A percentile compares a stretch with the other conserved stretches of the same genome.
Evolutionary conservation across 1,139 yeast species (phyloP).

Genomic region (Kodamaea ohmeri): DNA sequence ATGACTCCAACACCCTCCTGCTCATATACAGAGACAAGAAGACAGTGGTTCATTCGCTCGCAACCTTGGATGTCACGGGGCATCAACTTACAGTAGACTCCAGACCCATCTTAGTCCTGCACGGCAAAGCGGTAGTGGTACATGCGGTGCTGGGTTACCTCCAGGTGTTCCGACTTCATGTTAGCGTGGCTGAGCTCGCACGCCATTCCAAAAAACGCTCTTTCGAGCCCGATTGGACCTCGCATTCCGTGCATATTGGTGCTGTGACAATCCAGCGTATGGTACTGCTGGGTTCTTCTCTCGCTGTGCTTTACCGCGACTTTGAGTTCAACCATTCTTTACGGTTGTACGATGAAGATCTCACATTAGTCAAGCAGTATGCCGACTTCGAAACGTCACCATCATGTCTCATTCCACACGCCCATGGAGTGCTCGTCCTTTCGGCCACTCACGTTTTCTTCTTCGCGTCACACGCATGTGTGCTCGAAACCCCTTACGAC

Average conservation of each 20-base stretch:
- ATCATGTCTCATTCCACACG: slow-evolving; percentile 24
- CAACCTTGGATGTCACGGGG: slow-evolving; percentile 24
- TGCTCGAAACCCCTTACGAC: slow-evolving; percentile 1
- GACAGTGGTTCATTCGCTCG: slow-evolving; percentile 10
- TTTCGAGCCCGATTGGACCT: slow-evolving; percentile 11
- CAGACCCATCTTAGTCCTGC: slow-evolving; percentile 20
- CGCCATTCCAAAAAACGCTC: neutral
- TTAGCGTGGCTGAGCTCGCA: slow-evolving; percentile 7
- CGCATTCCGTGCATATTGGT: slow-evolving; percentile 25
- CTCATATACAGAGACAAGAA: slow-evolving; percentile 7
- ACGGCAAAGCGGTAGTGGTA: slow-evolving; percentile 21
- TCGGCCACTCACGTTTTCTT: slow-evolving; percentile 31
- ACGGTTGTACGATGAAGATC: slow-evolving; percentile 24
- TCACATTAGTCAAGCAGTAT: slow-evolving; percentile 23
- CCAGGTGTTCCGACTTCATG: slow-evolving; percentile 22
- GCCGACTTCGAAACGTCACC: slow-evolving; percentile 39
- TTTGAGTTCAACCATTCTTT: slow-evolving; percentile 32
- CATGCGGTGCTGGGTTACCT: slow-evolving; percentile 32
- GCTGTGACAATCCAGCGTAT: slow-evolving; percentile 29
- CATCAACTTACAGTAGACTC: slow-evolving; percentile 31
- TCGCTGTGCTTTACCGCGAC: slow-evolving; percentile 39
- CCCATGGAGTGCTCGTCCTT: slow-evolving; percentile 34
- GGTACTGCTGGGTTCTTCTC: slow-evolving; percentile 13
- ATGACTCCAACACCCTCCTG: slow-evolving; percentile 12
- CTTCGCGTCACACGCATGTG: slow-evolving; percentile 23